Evolutionary conservation across 23 red algal genomes (phyloP).

Genomic region (Gracilaria gracilis): DNA sequence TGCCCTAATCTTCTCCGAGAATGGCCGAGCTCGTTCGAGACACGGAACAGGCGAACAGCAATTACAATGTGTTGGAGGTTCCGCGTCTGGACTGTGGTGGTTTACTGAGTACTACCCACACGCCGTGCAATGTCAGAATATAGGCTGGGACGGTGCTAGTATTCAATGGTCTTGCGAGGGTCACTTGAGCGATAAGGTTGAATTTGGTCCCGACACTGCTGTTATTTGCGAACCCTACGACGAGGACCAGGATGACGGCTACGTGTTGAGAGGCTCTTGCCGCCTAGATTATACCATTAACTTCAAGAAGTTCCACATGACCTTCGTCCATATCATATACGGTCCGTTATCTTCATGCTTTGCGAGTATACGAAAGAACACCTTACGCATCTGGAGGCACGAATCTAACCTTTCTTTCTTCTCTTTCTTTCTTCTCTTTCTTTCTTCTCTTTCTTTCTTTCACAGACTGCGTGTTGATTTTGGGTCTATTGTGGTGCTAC

Average conservation of each 20-base stretch:
- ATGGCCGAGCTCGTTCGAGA: slow-evolving; percentile 53
- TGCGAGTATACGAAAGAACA: too few species aligned
- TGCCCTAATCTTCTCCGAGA: slow-evolving; percentile 79
- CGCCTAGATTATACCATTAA: slow-evolving; percentile 76
- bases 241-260: slow-evolving; percentile 57
- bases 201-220: slow-evolving; percentile 71
- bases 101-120: slow-evolving; percentile 61
- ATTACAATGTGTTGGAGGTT: slow-evolving; percentile 67
- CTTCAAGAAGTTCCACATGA: slow-evolving; percentile 56
- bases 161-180: slow-evolving; percentile 78
- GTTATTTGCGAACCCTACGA: slow-evolving; percentile 68
- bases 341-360: slow-evolving; percentile 4
- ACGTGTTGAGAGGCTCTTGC: slow-evolving; percentile 62
- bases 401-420: background rate
- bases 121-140: slow-evolving; percentile 71
- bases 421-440: background rate
- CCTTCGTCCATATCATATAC: slow-evolving; percentile 72
- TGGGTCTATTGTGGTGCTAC: slow-evolving; percentile 55
- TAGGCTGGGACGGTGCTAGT: slow-evolving; percentile 67
- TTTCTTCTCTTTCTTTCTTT: background rate
- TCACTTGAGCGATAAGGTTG: slow-evolving; percentile 28
- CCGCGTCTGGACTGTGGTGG: slow-evolving; percentile 55
- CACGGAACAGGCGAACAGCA: slow-evolving; percentile 37
- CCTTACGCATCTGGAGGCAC: too few species aligned
- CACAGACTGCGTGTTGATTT: slow-evolving; percentile 36